Base-by-base conservation (phyloP, 2,329 filamentous ascomycete genomes). In the Diaporthe velutina region DNA sequence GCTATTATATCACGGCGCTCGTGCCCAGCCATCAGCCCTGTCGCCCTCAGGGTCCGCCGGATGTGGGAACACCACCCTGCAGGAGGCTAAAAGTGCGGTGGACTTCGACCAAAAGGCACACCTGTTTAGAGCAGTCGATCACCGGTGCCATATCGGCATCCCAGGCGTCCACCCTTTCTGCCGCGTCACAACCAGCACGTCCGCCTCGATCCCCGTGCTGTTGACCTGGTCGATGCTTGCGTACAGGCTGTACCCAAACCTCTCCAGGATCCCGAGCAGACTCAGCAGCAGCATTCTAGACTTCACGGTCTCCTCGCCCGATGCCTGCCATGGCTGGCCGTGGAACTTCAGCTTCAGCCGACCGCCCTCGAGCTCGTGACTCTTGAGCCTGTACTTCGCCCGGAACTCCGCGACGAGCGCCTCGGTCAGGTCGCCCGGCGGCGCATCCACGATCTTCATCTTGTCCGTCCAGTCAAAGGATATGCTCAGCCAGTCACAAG, bases 231-330 rank as follows among this genome's bases (percentile, higher is more conserved):
- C 82, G 38, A 86, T 78, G 74, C 83, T 83, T 2, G 82, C 82
- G 78, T 85, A 85, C 19, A 85, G 79, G 61, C 80, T 82, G 80
- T 83, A 85, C 1, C 84, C 84, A 67, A 82, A 79, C 5, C 76
- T 77, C 74, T 85, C 84, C 35, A 85, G 76, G 19, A 74, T 75
- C 60, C 82, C 82, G 74, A 84, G 73, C 75, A 85, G 75, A 52
- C 74, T 80, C 75, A 85, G 76, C 50, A 85, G 64, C 61, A 84
- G 68, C 67, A 82, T 75, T 33, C 83, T 25, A n/a, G 61, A 52
- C 45, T 17, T 38, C 17, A 67, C 61, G 6, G 30, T 52, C 0
- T 67, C 61, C 61, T 79, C 15, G 80, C 81, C n/a, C 72, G 78
- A 80, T 1, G 83, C 79, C 33, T 66, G 58, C 81, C 81, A 85